Evolutionary conservation across 164 flowering plant genomes (phyloP).

Genomic region (Annona squamosa): DNA sequence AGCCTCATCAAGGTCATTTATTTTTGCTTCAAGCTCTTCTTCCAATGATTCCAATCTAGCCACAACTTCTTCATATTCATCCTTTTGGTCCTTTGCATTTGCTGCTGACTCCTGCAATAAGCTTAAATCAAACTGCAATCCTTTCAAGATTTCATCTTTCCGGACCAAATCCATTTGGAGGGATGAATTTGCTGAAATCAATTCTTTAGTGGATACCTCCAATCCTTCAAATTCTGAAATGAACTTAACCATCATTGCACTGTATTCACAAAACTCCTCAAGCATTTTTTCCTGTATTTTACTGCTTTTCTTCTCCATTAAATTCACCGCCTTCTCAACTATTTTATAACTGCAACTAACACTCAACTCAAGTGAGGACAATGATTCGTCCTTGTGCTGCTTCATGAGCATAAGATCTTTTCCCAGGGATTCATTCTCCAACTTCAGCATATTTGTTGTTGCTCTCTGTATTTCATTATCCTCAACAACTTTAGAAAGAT

Average conservation of each 20-base stretch:
- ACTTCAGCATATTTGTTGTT: constrained; percentile 24
- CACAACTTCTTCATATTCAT: constrained; percentile 51
- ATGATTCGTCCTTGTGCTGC: constrained; percentile 20
- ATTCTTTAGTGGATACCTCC: constrained; percentile 35
- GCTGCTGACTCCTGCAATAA: constrained; percentile 84
- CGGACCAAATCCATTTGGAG: constrained; percentile 55
- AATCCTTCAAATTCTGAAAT: constrained; percentile 38
- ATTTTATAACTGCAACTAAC: constrained; percentile 19
- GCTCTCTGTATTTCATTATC: constrained; percentile 26
- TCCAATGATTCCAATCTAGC: constrained; percentile 46
- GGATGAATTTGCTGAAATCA: constrained; percentile 41
- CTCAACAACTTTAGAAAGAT: constrained; percentile 29
- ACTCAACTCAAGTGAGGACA: constrained; percentile 21
- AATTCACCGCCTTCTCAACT: constrained; percentile 18
- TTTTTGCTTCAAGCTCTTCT: constrained; percentile 39
- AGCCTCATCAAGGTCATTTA: constrained; percentile 49
- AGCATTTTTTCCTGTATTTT: constrained; percentile 28
- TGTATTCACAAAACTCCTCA: constrained; percentile 28
- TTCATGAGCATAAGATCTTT: constrained; percentile 23
- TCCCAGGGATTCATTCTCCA: constrained; percentile 40
- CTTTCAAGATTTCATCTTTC: constrained; percentile 71
- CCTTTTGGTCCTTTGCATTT: constrained; percentile 54
- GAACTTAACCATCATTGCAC: constrained; percentile 27
- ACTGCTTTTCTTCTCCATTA: constrained; percentile 14
- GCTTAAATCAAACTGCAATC: constrained; percentile 70